Evolutionary conservation across 2,329 filamentous ascomycete species (phyloP), one percentile per base, ranked within the genome.

Genomic region (Ophiostoma angusticollis): DNA sequence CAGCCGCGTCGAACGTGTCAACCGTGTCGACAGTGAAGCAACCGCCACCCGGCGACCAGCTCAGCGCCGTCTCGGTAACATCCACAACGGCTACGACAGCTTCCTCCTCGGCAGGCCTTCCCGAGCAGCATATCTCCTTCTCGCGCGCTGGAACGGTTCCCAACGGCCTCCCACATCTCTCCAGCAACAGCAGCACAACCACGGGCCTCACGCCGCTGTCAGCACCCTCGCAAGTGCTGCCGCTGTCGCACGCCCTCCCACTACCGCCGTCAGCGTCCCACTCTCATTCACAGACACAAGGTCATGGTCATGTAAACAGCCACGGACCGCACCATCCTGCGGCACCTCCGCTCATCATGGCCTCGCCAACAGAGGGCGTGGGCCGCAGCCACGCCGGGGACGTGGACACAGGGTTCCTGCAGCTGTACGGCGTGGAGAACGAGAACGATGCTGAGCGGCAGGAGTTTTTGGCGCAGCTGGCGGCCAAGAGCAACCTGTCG

Each of bases 401-500:
- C 16, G 22, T 38, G 7, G 36, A 38, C 30, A 38, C 36, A 7
- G 36, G 36, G 3, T 38, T 38, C 30, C 22, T 38, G 30, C 36
- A 38, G 22, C 14, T 38, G 7, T 38, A 38, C 16, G 36, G 36
- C 4, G 29, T 30, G 4, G 36, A 38, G 16, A 31, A 38, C 23
- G 36, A 38, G 29, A 31, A 25, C 29, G 36, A 38, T 11, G 36
- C 36, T 7, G 29, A 32, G 9, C 27, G 27, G 5, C 35, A 37
- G 21, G 35, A 37, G n/a, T 23, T 37, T 21, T 25, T 30, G 19
- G 35, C 35, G 17, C 35, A 37, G 27, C n/a, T 37, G 9, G 25
- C 16, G 8, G 30, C 36, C 30, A 38, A 38, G 36, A 38, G 36
- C 36, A 38, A 27, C 12, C 35, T 37, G 17, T 37, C 35, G n/a